Percentiles rank a stretch among this genome's conserved stretches.
These are phyloP conservation scores for Cicer yamashitae DNA, from an alignment of 306 rosid species.

Conservation along the genomic window DNA sequence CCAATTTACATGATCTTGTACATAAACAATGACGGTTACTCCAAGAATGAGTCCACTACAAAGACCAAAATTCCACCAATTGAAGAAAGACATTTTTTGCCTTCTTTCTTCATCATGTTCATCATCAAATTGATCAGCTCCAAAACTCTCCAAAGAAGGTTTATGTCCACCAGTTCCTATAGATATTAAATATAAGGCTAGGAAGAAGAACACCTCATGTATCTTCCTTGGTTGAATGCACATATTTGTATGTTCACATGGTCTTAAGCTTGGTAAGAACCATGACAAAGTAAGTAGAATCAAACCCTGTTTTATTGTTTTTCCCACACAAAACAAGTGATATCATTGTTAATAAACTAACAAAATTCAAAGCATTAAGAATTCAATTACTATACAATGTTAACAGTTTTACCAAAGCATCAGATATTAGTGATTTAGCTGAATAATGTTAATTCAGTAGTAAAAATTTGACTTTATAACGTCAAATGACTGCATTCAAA, in stretches of 20 bases:
- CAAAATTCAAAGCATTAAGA: no score
- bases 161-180: conserved; percentile 56
- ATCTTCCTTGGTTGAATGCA: no score
- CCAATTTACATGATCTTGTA: conserved; percentile 81
- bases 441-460: no score
- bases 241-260: conserved; percentile 47
- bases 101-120: no score
- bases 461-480: no score
- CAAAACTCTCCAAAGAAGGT: no score
- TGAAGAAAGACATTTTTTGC: no score
- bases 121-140: no score
- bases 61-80: conserved; percentile 45
- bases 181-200: conserved; percentile 76
- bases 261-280: conserved; percentile 64
- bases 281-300: conserved; percentile 68
- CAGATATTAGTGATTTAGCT: no score
- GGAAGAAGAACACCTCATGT: conserved; percentile 51
- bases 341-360: neutral
- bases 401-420: no score
- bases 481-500: no score
- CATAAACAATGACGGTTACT: conserved; percentile 76
- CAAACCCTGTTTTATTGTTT: conserved; percentile 64
- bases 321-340: conserved; percentile 13
- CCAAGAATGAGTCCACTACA: conserved; percentile 77
- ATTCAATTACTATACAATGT: no score